phyloP scores from a whole-genome alignment of 2,329 filamentous ascomycete species.

The Ophiostoma quercus region DNA sequence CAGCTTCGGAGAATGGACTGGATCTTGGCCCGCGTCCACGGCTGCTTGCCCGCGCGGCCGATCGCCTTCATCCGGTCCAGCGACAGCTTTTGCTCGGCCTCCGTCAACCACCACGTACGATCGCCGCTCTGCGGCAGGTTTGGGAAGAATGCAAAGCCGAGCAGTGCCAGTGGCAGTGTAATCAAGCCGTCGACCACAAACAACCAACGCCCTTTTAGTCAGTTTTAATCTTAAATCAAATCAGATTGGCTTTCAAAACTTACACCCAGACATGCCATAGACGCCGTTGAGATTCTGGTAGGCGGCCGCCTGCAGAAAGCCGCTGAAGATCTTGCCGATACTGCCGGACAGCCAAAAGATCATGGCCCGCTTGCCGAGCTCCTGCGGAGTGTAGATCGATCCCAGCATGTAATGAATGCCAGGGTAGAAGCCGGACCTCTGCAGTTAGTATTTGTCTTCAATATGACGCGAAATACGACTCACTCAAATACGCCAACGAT shows the following conservation, averaged over 20 bases:
- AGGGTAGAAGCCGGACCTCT: slow-evolving; percentile 17
- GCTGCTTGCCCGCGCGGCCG: slow-evolving; percentile 33
- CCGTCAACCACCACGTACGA: slow-evolving; percentile 33
- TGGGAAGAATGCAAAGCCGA: slow-evolving; percentile 29
- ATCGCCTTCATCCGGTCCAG: slow-evolving; percentile 31
- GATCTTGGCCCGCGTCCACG: slow-evolving; percentile 36
- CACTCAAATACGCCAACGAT: slow-evolving; percentile 18
- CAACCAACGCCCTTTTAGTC: slow-evolving; percentile 33
- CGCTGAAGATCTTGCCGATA: slow-evolving; percentile 20
- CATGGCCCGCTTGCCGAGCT: slow-evolving; percentile 16
- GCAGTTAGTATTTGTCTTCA: neutral
- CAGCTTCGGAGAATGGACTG: slow-evolving; percentile 36
- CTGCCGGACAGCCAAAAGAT: slow-evolving; percentile 30
- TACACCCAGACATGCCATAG: slow-evolving; percentile 34
- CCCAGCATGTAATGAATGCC: slow-evolving; percentile 21
- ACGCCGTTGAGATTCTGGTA: slow-evolving; percentile 36
- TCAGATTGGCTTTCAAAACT: no score
- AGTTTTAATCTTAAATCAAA: neutral
- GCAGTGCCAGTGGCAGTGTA: slow-evolving; percentile 28
- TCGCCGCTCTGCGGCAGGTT: slow-evolving; percentile 37
- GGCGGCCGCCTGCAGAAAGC: slow-evolving; percentile 30
- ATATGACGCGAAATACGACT: neutral
- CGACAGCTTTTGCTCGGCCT: slow-evolving; percentile 34
- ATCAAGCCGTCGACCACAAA: slow-evolving; percentile 39
- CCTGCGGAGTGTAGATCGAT: slow-evolving; percentile 19